Percentiles rank a stretch among this genome's conserved stretches.
Evolutionary conservation across 441 rosid genomes (phyloP).

Genomic region (Arabidopsis hybrid): DNA sequence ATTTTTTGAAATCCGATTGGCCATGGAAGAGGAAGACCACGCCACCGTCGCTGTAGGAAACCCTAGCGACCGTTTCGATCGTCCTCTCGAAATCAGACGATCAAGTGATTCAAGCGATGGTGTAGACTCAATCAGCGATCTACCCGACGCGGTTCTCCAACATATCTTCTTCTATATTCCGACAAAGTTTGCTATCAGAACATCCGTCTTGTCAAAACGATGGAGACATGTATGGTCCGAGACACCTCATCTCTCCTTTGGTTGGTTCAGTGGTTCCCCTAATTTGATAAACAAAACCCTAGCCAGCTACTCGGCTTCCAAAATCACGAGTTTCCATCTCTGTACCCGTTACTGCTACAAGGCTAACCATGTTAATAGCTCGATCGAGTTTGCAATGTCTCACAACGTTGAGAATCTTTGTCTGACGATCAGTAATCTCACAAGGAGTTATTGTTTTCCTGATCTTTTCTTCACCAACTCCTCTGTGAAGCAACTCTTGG

Average conservation of each 20-base stretch:
- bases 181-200: not conserved
- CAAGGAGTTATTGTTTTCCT: not conserved
- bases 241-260: not conserved
- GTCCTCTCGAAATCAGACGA: not conserved
- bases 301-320: not conserved
- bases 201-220: not conserved
- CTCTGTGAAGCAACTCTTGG: not conserved
- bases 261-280: not conserved
- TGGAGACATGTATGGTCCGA: slow-evolving; percentile 20
- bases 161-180: slow-evolving; percentile 1
- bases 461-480: not conserved
- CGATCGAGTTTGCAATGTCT: slow-evolving; percentile 4
- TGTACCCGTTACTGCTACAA: not conserved
- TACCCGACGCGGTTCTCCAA: not conserved
- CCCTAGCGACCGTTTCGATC: not conserved
- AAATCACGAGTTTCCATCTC: slow-evolving; percentile 1
- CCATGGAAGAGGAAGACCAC: not conserved
- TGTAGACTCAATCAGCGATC: not conserved
- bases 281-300: not conserved
- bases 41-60: not conserved
- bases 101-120: not conserved
- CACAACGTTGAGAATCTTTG: not conserved
- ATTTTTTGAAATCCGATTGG: no score
- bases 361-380: not conserved
- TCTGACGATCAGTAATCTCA: not conserved